Base-by-base conservation (phyloP, 257 asterid genomes). In the Capsicum baccatum region DNA sequence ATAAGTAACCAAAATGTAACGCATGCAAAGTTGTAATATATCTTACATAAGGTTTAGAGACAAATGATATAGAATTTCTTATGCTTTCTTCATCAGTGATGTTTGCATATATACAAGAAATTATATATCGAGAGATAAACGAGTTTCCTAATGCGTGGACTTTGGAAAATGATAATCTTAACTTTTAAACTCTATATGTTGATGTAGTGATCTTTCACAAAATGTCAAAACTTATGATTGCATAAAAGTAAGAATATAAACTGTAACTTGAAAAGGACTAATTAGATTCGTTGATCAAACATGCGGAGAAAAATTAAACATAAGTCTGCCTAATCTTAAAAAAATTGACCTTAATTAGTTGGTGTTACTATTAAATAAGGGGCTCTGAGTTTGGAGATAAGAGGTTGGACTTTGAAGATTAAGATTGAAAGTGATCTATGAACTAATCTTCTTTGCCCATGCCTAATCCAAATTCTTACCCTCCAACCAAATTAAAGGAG, bases 401-500 rank as follows among this genome's bases (percentile, higher is more conserved):
- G 19, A 58, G 83, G 21, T 58, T 58, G 58, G 83, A 80, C 73
- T 80, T 80, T 80, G 83, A 26, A 39, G 83, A 80, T 80, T 59
- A 80, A 60, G 76, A 81, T 62, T 81, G 73, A 85, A 73, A 80
- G 57, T 68, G 83, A 44, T 67, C 39, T 55, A 60, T 55, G 83
- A 67, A 84, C 84, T 62, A 62, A 42, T 84, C 76, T 15, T 19
- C 37, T 84, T 73, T 73, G 8, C 15, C 67, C 55, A 37, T 79
- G 68, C 81, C 84, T 64, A 71, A 37, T 87, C 78, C 80, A 64
- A 80, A 16, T 44, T 60, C 62, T 42, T 14, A 59, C 59, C 83
- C 58, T 66, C 26, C 71, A n/a, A 21, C 48, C 47, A 62, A 56
- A 35, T 33, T 59, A 33, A 81, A 76, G 33, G 73, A 82, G 87